phyloP scores from a whole-genome alignment of 768 basidiomycete species.

The Lactarius akahatsu region DNA sequence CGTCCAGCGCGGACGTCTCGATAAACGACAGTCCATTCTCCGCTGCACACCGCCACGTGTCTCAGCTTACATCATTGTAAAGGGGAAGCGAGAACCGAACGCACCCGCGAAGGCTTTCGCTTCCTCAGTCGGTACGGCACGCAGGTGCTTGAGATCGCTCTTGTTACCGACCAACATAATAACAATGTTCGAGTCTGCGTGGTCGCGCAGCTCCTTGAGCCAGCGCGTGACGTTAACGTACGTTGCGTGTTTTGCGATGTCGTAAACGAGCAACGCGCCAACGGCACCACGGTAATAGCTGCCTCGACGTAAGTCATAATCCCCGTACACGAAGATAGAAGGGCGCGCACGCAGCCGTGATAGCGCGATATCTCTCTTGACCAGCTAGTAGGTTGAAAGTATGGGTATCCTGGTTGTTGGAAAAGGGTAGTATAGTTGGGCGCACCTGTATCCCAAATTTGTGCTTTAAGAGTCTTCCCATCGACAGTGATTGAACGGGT shows the following conservation, averaged over 20 bases:
- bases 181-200: conserved; percentile 89
- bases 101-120: conserved; percentile 87
- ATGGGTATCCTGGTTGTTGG: conserved; percentile 12
- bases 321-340: conserved; percentile 12
- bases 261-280: conserved; percentile 89
- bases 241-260: conserved; percentile 91
- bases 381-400: conserved; percentile 57
- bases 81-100: conserved; percentile 33
- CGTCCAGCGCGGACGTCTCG: conserved; percentile 99
- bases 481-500: conserved; percentile 96
- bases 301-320: conserved; percentile 6
- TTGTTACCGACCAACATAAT: conserved; percentile 98
- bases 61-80: not conserved
- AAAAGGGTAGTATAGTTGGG: conserved; percentile 5
- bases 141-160: conserved; percentile 96
- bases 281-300: conserved; percentile 98
- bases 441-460: conserved; percentile 98
- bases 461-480: conserved; percentile 94
- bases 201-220: conserved; percentile 96
- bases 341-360: conserved; percentile 85
- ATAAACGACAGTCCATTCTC: conserved; percentile 94
- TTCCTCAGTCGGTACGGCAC: conserved; percentile 97
- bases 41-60: conserved; percentile 40
- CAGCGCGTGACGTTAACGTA: conserved; percentile 93
- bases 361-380: conserved; percentile 96